Evolutionary conservation across 805 yeast species (phyloP).

Genomic region (Zygoascus flipseniorum): DNA sequence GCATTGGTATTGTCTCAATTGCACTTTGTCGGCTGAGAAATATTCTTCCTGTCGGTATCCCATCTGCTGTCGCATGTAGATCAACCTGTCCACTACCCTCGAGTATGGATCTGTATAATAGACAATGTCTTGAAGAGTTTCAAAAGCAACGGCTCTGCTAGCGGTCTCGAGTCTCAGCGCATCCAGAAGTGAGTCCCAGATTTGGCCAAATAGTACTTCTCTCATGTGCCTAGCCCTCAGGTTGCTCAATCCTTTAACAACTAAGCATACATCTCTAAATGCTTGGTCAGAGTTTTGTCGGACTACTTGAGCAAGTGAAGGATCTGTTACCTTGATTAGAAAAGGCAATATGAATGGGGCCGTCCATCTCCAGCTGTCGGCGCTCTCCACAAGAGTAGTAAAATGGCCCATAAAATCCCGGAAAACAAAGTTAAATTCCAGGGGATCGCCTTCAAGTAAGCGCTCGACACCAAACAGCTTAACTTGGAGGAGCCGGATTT

Average conservation of each 20-base stretch:
- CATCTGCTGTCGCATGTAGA: not conserved
- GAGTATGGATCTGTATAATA: not conserved
- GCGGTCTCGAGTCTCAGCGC: not conserved
- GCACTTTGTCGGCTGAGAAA: not conserved
- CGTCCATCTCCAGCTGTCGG: slow-evolving; percentile 9
- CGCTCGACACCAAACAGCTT: slow-evolving; percentile 8
- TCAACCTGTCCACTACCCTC: not conserved
- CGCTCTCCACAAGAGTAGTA: slow-evolving; percentile 4
- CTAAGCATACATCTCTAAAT: slow-evolving; percentile 10
- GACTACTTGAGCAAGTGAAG: not conserved
- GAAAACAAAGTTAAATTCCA: slow-evolving; percentile 11
- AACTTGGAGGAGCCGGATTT: slow-evolving; percentile 6
- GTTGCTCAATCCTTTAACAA: slow-evolving; percentile 5
- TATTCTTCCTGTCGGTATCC: not conserved
- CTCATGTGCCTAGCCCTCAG: not conserved
- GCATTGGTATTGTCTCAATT: not conserved
- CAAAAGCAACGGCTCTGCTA: slow-evolving; percentile 5
- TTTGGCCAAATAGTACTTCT: not conserved
- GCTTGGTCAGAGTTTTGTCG: slow-evolving; percentile 4
- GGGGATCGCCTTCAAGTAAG: slow-evolving; percentile 1
- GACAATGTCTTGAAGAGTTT: slow-evolving; percentile 5
- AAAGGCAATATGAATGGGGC: slow-evolving; percentile 10
- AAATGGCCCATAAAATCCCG: slow-evolving; percentile 16
- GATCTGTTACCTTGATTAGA: not conserved
- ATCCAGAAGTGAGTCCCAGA: not conserved